Base-by-base conservation (phyloP, 192 early-diverging fungal genomes). In the Geranomyces michiganensis region DNA sequence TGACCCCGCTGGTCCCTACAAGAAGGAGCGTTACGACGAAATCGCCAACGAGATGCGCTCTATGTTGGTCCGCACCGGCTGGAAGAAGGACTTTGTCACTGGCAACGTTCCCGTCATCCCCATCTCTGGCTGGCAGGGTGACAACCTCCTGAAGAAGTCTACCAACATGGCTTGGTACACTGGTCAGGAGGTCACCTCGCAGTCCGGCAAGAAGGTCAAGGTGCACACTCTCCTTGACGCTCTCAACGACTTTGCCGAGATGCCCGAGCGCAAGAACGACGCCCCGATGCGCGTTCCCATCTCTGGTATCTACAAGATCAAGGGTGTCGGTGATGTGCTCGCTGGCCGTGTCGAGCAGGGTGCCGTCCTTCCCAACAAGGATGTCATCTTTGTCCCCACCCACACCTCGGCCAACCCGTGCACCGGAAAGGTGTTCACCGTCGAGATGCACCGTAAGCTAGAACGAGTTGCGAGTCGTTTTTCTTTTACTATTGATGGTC, bases 291-390 rank as follows among this genome's bases (percentile, higher is more conserved):
- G 96, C 85, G 92, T 98, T 80, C 96, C 96, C 72, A 90, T 98
- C 76, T 92, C 94, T 81, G 96, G 94, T 84, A 93, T 98, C 68
- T 98, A 98, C 94, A 96, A 96, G 89, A 96, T 96, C 81, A 91
- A 93, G 81, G 92, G 93, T 94, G 92, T 94, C 77, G 96, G 96
- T 79, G 94, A 92, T 71, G 96, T 98, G 46, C 92, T 93, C 69
- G 96, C 94, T 81, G 96, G 96, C 81, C 93, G 94, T 94, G 80
- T 82, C 63, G 78, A 82, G 70, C 79, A 74, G 49, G 80, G 80
- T 77, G 58, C 76, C 72, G 79, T 82, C 49, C 63, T 78, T 56
- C 75, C 80, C 67, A 75, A 75, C 69, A 86, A 84, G 85, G 84
- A 84, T 67, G 86, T 87, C 72, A 89, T 85, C 75, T 96, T 96